A percentile compares a stretch with the other conserved stretches of the same genome.
phyloP scores from a whole-genome alignment of 768 basidiomycete genomes.

The Galerina marginata region DNA sequence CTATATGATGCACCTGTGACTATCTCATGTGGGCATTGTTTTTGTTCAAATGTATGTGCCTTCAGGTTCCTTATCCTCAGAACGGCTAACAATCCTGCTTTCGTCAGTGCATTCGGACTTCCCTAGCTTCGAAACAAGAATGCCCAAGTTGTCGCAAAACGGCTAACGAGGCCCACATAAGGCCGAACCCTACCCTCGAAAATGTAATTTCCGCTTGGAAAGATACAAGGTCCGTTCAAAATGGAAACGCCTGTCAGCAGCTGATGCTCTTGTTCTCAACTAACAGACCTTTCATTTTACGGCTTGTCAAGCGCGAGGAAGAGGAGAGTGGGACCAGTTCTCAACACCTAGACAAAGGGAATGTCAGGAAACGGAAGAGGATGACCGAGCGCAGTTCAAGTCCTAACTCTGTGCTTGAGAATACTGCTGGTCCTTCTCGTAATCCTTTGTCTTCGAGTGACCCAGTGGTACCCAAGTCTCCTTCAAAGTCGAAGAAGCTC shows the following conservation, averaged over 20 bases:
- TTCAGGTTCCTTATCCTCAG: not conserved
- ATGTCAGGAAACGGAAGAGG: constrained; percentile 43
- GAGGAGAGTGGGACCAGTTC: constrained; percentile 17
- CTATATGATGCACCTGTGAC: constrained; percentile 76
- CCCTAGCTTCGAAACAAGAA: constrained; percentile 61
- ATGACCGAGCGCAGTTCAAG: constrained; percentile 24
- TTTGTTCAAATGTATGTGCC: constrained; percentile 71
- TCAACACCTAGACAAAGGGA: constrained; percentile 17
- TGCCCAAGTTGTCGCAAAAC: constrained; percentile 75
- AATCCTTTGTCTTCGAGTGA: constrained; percentile 5
- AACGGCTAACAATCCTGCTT: not conserved
- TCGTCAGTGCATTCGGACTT: constrained; percentile 70
- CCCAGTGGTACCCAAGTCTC: constrained; percentile 19
- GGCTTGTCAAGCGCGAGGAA: constrained; percentile 40
- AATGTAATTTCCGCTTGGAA: constrained; percentile 76
- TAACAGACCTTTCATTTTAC: constrained; percentile 50
- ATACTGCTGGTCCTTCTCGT: constrained; percentile 31
- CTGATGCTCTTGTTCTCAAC: constrained; percentile 4
- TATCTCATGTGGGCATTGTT: constrained; percentile 79
- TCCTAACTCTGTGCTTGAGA: constrained; percentile 24
- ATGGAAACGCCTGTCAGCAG: not conserved
- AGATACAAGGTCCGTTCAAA: constrained; percentile 58
- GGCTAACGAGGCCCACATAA: constrained; percentile 63
- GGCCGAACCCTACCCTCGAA: constrained; percentile 74
- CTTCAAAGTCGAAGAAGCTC: constrained; percentile 25